Evolutionary conservation across 495 filamentous ascomycete genomes (phyloP).

Genomic region (Neurospora terricola): DNA sequence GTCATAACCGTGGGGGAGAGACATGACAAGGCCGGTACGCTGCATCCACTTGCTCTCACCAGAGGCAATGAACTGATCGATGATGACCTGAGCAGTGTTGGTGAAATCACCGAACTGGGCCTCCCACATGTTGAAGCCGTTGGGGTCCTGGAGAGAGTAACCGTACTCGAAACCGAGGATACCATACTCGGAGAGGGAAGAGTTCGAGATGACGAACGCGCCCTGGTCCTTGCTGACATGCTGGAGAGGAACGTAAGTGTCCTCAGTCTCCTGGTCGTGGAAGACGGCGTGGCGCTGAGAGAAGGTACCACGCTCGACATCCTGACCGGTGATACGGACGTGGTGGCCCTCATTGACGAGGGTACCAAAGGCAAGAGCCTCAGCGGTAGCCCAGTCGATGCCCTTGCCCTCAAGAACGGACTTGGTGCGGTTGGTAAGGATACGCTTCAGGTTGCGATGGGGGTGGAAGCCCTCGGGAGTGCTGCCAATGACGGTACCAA

Average conservation of each 20-base stretch:
- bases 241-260: constrained; percentile 86
- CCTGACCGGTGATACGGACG: constrained; percentile 93
- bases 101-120: constrained; percentile 99
- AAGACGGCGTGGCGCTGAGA: constrained; percentile 95
- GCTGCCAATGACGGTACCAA: constrained; percentile 64
- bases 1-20: constrained; percentile 93
- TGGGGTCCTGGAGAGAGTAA: constrained; percentile 92
- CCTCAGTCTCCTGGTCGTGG: constrained; percentile 91
- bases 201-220: constrained; percentile 94
- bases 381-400: constrained; percentile 96
- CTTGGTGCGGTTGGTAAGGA: constrained; percentile 82
- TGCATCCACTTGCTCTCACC: constrained; percentile 98
- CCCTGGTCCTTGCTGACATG: constrained; percentile 81
- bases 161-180: constrained; percentile 96
- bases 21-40: constrained; percentile 88
- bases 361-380: constrained; percentile 90
- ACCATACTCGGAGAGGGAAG: constrained; percentile 91
- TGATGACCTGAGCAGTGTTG: constrained; percentile 98
- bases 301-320: constrained; percentile 99
- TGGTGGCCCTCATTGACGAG: constrained; percentile 89
- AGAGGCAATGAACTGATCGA: constrained; percentile 96
- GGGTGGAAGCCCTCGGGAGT: constrained; percentile 76
- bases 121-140: constrained; percentile 97
- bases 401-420: constrained; percentile 83
- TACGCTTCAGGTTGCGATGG: constrained; percentile 95